A percentile compares a stretch with the other conserved stretches of the same genome.
phyloP scores from a whole-genome alignment of 208 protist genomes.

The Acanthamoeba healyi region DNA sequence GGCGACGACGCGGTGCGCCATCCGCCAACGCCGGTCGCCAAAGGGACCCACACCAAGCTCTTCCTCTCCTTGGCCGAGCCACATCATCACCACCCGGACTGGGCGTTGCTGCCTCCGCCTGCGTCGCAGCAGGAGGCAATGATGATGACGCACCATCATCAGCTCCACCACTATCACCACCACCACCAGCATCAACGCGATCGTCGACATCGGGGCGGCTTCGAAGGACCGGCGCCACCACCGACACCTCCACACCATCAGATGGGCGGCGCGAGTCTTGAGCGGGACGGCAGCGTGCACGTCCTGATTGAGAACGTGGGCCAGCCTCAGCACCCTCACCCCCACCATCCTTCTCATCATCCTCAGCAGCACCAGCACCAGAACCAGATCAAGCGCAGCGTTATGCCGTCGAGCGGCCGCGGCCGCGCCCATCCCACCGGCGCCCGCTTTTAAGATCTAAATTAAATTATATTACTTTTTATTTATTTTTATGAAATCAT shows the following conservation, averaged over 20 bases:
- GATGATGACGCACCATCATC: slow-evolving; percentile 11
- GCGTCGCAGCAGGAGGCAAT: neutral
- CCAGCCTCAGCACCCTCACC: neutral
- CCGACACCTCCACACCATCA: neutral
- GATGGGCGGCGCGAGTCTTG: neutral
- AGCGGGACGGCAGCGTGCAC: slow-evolving; percentile 52
- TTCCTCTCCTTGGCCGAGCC: neutral
- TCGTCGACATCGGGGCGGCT: neutral
- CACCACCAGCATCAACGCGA: neutral
- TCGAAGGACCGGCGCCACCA: neutral
- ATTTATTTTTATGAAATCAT: too few species aligned
- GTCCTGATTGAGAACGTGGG: slow-evolving; percentile 38
- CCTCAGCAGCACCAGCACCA: neutral
- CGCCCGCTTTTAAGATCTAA: neutral
- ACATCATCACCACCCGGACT: neutral
- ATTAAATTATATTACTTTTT: too few species aligned
- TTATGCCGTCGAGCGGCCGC: slow-evolving; percentile 28
- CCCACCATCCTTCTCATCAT: neutral
- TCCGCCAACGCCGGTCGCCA: neutral
- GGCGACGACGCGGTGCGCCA: too few species aligned
- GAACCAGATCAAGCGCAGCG: slow-evolving; percentile 19
- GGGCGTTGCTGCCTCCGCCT: neutral
- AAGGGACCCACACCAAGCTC: slow-evolving; percentile 23
- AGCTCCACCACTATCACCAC: neutral
- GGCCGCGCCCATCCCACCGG: neutral